A percentile compares a stretch with the other conserved stretches of the same genome.
phyloP scores from a whole-genome alignment of 331 rosid species.

The Malus hybrid region DNA sequence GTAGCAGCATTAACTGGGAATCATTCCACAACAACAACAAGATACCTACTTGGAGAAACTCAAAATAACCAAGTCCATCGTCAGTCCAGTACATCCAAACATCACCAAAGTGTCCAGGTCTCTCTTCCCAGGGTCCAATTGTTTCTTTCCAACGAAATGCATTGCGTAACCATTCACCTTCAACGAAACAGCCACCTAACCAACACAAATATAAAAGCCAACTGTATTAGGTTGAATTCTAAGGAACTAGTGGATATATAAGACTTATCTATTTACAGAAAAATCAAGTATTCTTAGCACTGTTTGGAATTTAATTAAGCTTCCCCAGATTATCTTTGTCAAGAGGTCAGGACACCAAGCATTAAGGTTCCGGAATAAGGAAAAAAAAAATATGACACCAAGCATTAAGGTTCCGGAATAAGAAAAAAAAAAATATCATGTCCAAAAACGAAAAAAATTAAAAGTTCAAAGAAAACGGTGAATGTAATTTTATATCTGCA shows the following conservation, averaged over 20 bases:
- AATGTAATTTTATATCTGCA: background rate
- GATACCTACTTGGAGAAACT: conserved; percentile 77
- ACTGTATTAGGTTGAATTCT: background rate
- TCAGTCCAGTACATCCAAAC: conserved; percentile 99
- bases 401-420: no score
- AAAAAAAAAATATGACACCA: background rate
- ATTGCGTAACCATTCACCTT: conserved; percentile 58
- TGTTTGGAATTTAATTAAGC: background rate
- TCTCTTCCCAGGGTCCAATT: conserved; percentile 62
- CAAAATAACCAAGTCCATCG: conserved; percentile 85
- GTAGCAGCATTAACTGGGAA: background rate
- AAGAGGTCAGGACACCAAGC: background rate
- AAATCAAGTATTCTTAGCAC: background rate
- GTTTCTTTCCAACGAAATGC: conserved; percentile 72
- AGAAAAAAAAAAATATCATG: background rate
- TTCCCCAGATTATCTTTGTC: background rate
- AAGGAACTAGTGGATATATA: background rate
- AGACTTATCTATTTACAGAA: background rate
- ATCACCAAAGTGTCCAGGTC: conserved; percentile 90
- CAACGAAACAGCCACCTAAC: conserved; percentile 75
- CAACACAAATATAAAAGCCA: conserved; percentile 9
- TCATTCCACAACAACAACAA: background rate
- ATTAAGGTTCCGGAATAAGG: no score
- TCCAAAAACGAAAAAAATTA: background rate
- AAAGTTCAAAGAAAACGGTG: background rate